Evolutionary conservation across 2,329 filamentous ascomycete species (phyloP), one percentile per base, ranked within the genome.

Genomic region (Helotiales sp.): DNA sequence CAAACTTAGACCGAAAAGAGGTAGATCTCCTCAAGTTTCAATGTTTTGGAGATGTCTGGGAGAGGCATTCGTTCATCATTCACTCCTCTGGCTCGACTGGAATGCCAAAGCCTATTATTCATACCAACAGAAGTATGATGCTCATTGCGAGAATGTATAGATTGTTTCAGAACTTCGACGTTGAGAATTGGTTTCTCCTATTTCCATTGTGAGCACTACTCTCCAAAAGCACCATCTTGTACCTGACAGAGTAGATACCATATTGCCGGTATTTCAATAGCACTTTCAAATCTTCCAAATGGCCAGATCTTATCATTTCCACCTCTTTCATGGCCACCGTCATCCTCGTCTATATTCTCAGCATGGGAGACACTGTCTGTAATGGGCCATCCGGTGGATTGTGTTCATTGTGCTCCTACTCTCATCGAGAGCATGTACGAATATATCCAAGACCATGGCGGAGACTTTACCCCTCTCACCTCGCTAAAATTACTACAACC

Each of bases 111-210:
- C 68, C 69, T 4, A 66, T 69, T 8, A 62, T 69, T 31, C 68
- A 70, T 55, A 69, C 67, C 9, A 70, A 70, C 55, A 57, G 70
- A 34, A 71, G 70, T 55, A 67, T 71, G 61, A 71, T 71, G 66
- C 64, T 69, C 13, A 71, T 71, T 60, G 68, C 70, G 30, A 60
- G 69, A 33, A 71, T 71, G 69, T 70, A 71, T 56, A 66, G 70
- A 29, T 57, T 71, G 13, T 70, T 70, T 51, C 70, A 67, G 38
- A 64, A 68, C n/a, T 69, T 70, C 42, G 57, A 65, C 24, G 55
- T 70, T 17, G 63, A 69, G 24, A 71, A 72, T 34, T 71, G 69
- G 68, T 71, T 70, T 61, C 67, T 71, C 22, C 61, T 70, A 10
- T 72, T 72, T 54, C 68, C 69, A 29, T 55, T 72, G 67, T 70